Evolutionary conservation across 495 filamentous ascomycete genomes (phyloP).

Genomic region (Daldinia vernicosa): DNA sequence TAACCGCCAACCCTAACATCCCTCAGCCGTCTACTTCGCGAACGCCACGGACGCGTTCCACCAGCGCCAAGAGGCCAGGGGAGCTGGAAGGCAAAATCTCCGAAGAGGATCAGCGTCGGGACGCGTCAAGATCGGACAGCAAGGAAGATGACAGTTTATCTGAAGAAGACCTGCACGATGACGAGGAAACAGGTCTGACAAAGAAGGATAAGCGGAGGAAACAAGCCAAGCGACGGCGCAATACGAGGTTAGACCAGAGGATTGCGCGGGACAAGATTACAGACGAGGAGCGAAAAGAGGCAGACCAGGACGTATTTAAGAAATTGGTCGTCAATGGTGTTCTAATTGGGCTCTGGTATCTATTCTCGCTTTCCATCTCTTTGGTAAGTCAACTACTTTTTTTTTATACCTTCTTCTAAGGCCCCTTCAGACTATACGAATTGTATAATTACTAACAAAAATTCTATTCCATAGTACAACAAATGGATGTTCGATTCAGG

Average conservation of each 20-base stretch:
- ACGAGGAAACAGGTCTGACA: constrained; percentile 90
- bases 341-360: constrained; percentile 90
- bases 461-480: constrained; percentile 75
- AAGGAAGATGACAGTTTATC: constrained; percentile 52
- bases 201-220: constrained; percentile 72
- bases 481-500: constrained; percentile 98
- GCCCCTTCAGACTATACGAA: neutral
- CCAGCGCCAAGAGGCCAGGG: constrained; percentile 49
- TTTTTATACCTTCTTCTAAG: too few relatives aligned
- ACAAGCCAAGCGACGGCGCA: constrained; percentile 68
- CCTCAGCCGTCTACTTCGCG: constrained; percentile 52
- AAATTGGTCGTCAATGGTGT: constrained; percentile 73
- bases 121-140: constrained; percentile 37
- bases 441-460: constrained; percentile 26
- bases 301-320: constrained; percentile 75
- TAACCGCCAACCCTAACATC: constrained; percentile 54
- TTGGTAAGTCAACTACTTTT: constrained; percentile 68
- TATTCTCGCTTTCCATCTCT: constrained; percentile 93
- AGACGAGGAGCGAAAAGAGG: constrained; percentile 70
- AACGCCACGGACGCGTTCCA: constrained; percentile 59
- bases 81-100: constrained; percentile 53
- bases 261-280: constrained; percentile 67
- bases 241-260: constrained; percentile 77
- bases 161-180: constrained; percentile 81
- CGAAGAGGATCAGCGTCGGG: constrained; percentile 49